Conservation (phyloP, 768 basidiomycete species). For the Favolaschia claudopus region DNA sequence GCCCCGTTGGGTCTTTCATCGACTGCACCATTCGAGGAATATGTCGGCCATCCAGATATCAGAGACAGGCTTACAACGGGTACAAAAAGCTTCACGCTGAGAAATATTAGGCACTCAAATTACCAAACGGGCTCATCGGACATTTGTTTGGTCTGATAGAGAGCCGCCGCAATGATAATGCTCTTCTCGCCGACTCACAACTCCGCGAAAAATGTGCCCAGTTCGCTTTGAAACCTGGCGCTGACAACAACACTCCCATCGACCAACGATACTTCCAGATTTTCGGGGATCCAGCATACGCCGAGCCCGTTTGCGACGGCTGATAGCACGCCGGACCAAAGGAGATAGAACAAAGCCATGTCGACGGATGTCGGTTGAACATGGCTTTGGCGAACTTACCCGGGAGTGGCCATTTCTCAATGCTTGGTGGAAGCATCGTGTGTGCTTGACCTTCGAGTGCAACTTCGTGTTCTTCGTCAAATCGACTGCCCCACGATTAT, state of each 20-base stretch:
- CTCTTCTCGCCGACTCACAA: constrained; percentile 11
- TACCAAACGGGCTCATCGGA: constrained; percentile 30
- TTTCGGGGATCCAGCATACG: constrained; percentile 38
- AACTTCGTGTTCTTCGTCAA: no score
- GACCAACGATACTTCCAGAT: constrained; percentile 26
- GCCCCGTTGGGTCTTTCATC: constrained; percentile 21
- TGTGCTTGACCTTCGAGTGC: no score
- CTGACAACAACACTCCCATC: constrained; percentile 1
- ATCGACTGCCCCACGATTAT: no score
- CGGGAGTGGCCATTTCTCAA: constrained; percentile 31
- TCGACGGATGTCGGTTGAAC: constrained; percentile 25
- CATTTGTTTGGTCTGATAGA: constrained; percentile 28
- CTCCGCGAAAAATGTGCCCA: neutral
- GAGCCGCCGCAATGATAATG: constrained; percentile 29
- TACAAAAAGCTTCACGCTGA: constrained; percentile 33
- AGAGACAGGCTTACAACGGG: constrained; percentile 30
- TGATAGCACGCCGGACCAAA: constrained; percentile 3
- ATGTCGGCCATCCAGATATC: constrained; percentile 22
- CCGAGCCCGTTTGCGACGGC: constrained; percentile 29
- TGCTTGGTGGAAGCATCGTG: constrained; percentile 22
- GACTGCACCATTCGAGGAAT: constrained; percentile 33
- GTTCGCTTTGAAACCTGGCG: neutral
- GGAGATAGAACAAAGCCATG: constrained; percentile 34
- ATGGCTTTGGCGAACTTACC: constrained; percentile 30
- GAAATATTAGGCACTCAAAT: constrained; percentile 30